A percentile compares a stretch with the other conserved stretches of the same genome.
Evolutionary conservation across 139 green algal species (phyloP).

Genomic region (Spirogloea muscicola): DNA sequence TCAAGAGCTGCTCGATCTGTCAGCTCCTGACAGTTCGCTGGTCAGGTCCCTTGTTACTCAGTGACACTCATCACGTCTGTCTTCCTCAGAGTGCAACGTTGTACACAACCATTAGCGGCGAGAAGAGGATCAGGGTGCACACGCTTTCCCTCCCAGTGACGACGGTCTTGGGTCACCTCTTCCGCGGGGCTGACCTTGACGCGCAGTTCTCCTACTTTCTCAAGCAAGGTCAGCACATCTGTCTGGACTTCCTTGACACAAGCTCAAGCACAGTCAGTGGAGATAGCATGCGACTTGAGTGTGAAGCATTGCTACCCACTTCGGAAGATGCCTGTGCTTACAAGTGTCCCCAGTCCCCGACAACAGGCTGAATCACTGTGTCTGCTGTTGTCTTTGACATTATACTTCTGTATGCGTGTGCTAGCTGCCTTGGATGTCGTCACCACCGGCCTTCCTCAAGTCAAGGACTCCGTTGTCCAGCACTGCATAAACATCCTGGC

Average conservation of each 20-base stretch:
- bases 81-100: slow-evolving; percentile 94
- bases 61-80: background rate
- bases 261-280: no score
- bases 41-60: background rate
- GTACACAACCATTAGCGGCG: slow-evolving; percentile 85
- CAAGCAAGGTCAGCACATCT: slow-evolving; percentile 30
- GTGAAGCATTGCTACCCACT: no score
- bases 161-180: slow-evolving; percentile 78
- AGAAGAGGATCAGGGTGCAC: slow-evolving; percentile 90
- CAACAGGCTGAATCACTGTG: no score
- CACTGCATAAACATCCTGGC: slow-evolving; percentile 42
- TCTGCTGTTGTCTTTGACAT: no score
- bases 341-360: no score
- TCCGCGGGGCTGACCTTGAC: slow-evolving; percentile 68
- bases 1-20: no score
- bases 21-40: no score
- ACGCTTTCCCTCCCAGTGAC: slow-evolving; percentile 83
- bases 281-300: no score
- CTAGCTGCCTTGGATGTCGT: slow-evolving; percentile 26
- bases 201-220: slow-evolving; percentile 51
- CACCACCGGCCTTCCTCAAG: background rate
- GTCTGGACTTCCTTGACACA: no score
- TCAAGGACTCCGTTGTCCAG: slow-evolving; percentile 13
- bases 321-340: no score
- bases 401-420: no score